These are phyloP conservation scores for Pythium utonaiense DNA, from an alignment of 352 stramenopile species.

Conservation along the genomic window DNA sequence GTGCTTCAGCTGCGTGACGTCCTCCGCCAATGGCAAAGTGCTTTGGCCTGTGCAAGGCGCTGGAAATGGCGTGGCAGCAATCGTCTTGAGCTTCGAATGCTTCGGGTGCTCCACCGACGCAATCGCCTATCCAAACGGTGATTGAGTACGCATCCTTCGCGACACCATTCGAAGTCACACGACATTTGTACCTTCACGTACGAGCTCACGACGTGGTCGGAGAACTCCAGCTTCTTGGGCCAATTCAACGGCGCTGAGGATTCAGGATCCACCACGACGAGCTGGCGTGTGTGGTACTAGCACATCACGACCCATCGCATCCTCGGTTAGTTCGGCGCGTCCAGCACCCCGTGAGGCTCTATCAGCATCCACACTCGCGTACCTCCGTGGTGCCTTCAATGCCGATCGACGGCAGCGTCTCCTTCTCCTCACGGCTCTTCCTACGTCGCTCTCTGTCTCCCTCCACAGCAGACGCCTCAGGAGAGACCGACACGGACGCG, in stretches of 20 bases:
- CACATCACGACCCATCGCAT: neutral
- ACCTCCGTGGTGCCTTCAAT: slow-evolving; percentile 53
- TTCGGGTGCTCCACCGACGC: slow-evolving; percentile 8
- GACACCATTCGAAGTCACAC: too few relatives aligned
- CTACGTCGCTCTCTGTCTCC: slow-evolving; percentile 3
- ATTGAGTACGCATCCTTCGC: too few relatives aligned
- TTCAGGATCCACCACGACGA: slow-evolving; percentile 50
- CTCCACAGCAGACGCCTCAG: neutral
- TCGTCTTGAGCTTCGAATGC: slow-evolving; percentile 24
- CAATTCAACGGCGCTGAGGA: slow-evolving; percentile 38
- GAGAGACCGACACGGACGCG: neutral
- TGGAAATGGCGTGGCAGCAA: slow-evolving; percentile 52
- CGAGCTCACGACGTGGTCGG: slow-evolving; percentile 50
- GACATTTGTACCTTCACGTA: slow-evolving; percentile 41
- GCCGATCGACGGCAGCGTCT: slow-evolving; percentile 18
- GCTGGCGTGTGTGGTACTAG: slow-evolving; percentile 56
- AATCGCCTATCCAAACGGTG: slow-evolving; percentile 2
- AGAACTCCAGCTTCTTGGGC: slow-evolving; percentile 70
- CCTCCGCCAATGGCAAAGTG: neutral
- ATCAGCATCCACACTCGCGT: neutral
- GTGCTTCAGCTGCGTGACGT: slow-evolving; percentile 22
- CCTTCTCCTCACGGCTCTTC: slow-evolving; percentile 6
- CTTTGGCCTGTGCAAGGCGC: slow-evolving; percentile 2
- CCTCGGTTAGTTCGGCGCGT: too few relatives aligned
- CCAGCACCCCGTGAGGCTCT: too few relatives aligned